These are phyloP conservation scores for Picea glauca DNA, from an alignment of 75 land plant genomes.

Conservation along the genomic window DNA sequence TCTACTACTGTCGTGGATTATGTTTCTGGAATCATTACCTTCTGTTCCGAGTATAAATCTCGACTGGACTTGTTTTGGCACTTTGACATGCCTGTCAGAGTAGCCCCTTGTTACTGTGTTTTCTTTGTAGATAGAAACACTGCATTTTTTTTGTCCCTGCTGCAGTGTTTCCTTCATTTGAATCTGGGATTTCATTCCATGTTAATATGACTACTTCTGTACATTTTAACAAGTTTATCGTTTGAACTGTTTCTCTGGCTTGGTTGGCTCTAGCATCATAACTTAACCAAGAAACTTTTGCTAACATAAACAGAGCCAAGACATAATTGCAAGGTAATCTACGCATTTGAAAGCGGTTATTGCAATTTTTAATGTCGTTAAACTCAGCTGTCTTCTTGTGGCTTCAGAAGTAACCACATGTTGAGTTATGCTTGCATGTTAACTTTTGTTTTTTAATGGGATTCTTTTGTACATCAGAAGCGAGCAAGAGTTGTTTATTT, in stretches of 20 bases:
- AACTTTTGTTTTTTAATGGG: too few relatives aligned
- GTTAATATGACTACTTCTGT: not conserved
- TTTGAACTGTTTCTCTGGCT: not conserved
- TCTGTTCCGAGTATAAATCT: not conserved
- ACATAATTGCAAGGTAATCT: not conserved
- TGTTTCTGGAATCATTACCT: not conserved
- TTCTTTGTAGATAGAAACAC: not conserved
- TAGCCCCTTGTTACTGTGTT: not conserved
- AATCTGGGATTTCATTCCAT: not conserved
- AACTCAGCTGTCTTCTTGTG: too few relatives aligned
- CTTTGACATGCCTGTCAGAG: not conserved
- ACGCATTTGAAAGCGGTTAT: too few relatives aligned
- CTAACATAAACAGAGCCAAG: not conserved
- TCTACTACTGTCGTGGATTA: not conserved
- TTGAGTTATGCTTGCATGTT: too few relatives aligned
- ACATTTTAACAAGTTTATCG: not conserved
- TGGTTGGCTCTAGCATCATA: not conserved
- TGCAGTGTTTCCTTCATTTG: not conserved
- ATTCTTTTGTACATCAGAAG: too few relatives aligned
- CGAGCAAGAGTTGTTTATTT: too few relatives aligned
- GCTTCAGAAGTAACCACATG: too few relatives aligned
- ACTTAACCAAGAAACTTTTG: not conserved
- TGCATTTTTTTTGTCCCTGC: not conserved
- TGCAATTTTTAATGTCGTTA: too few relatives aligned
- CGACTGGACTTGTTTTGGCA: not conserved